These are phyloP conservation scores for Kodamaea anthophila DNA, from an alignment of 1,139 yeast species.

Conservation along the genomic window DNA sequence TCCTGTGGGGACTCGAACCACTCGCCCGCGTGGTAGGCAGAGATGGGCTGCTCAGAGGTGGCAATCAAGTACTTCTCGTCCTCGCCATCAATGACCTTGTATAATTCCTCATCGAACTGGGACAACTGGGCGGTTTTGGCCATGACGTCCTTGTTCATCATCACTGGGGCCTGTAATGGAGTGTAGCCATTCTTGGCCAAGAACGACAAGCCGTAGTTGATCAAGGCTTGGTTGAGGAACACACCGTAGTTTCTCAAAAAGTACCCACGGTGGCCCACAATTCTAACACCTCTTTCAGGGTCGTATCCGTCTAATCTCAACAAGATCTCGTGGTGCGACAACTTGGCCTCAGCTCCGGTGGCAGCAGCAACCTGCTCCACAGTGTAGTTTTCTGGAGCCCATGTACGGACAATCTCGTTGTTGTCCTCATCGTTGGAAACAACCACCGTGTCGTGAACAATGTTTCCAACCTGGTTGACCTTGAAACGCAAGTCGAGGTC, in stretches of 20 bases:
- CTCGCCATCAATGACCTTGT: slow-evolving; percentile 93
- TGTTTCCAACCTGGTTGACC: slow-evolving; percentile 86
- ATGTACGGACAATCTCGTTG: slow-evolving; percentile 78
- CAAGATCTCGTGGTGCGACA: slow-evolving; percentile 93
- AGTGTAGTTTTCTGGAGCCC: slow-evolving; percentile 67
- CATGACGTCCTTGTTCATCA: slow-evolving; percentile 99
- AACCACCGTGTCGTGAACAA: slow-evolving; percentile 88
- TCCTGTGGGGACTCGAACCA: slow-evolving; percentile 98
- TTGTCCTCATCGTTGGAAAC: slow-evolving; percentile 84
- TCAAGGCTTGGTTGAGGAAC: slow-evolving; percentile 94
- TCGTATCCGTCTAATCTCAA: slow-evolving; percentile 95
- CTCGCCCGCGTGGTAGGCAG: slow-evolving; percentile 95
- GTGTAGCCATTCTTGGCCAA: slow-evolving; percentile 74
- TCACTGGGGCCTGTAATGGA: slow-evolving; percentile 97
- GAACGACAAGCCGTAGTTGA: slow-evolving; percentile 89
- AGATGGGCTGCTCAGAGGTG: slow-evolving; percentile 97
- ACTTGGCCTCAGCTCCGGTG: slow-evolving; percentile 67
- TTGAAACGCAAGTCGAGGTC: slow-evolving; percentile 69
- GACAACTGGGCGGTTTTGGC: slow-evolving; percentile 98
- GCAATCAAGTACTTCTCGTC: slow-evolving; percentile 98
- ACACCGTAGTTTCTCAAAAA: slow-evolving; percentile 94
- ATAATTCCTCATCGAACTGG: slow-evolving; percentile 95
- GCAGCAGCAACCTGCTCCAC: slow-evolving; percentile 62
- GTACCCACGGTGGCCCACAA: slow-evolving; percentile 98
- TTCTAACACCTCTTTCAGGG: slow-evolving; percentile 97